Base-by-base conservation (phyloP, 345 rosid species). In the Salix brachista region DNA sequence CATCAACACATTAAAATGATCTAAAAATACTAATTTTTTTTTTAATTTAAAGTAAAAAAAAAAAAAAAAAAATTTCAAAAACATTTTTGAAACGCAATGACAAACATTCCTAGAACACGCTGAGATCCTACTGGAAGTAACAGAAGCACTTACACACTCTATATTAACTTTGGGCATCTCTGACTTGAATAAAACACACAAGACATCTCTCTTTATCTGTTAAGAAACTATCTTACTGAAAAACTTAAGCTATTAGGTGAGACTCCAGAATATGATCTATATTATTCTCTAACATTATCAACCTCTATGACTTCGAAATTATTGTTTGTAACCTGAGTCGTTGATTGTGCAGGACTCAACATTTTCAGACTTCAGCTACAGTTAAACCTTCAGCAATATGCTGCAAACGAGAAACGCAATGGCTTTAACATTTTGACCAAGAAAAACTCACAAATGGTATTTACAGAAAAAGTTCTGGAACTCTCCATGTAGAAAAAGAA, bases 61-160 rank as follows among this genome's bases (percentile, higher is more conserved):
- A 32, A 4, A 4, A 32, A 32, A 4, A 0, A 4, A 32, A 32
- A 32, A 0, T 32, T 32, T 32, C 34, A 32, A 32, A 32, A 32
- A 4, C 0, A 4, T 4, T 32, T 32, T 32, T 32, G 34, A 32
- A 32, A 32, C 1, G 0, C 5, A 32, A 0, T 32, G 1, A 4
- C 0, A 32, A 32, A 32, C 5, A 32, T 32, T 32, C 16, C 11
- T 8, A 7, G 61, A 54, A 54, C 25, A 19, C 8, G 25, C 23
- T 21, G 2, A 21, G 60, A 52, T 52, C n/a, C n/a, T 6, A 52
- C 7, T 52, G 58, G 58, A 18, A 18, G 19, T 52, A 18, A 19
- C 23, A 52, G 1, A n/a, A 52, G 23, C 3, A 52, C 60, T 6
- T 8, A 21, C 9, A 54, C 4, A 21, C 25, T 54, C 61, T 21